phyloP scores from a whole-genome alignment of 1,284 basidiomycete genomes.

The Boletellus deceptivus region DNA sequence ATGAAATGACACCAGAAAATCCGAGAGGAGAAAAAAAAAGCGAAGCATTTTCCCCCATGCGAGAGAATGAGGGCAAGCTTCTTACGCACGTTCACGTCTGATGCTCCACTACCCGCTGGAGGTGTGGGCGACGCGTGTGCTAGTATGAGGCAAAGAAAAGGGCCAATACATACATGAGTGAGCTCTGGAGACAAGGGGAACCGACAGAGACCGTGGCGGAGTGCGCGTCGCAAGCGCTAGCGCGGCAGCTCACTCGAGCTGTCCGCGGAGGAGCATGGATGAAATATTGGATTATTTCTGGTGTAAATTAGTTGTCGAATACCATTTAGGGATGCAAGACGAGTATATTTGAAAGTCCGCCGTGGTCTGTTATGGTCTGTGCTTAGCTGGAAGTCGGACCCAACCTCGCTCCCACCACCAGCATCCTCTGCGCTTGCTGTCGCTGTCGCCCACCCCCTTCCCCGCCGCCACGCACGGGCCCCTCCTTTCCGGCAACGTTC shows the following conservation, averaged over 20 bases:
- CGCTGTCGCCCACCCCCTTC: constrained; percentile 12
- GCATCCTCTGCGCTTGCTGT: constrained; percentile 35
- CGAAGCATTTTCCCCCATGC: constrained; percentile 12
- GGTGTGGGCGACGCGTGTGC: constrained; percentile 23
- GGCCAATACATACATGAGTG: neutral
- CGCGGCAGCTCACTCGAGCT: neutral
- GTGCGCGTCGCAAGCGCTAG: too few species aligned
- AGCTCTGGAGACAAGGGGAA: neutral
- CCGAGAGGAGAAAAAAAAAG: constrained; percentile 9
- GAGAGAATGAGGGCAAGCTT: constrained; percentile 19
- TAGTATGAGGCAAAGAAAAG: constrained; percentile 2
- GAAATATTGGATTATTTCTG: constrained; percentile 16
- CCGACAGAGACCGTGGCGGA: neutral
- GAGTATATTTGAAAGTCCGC: constrained; percentile 30
- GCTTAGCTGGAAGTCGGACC: constrained; percentile 40
- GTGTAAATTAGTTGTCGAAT: constrained; percentile 22
- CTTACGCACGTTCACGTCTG: constrained; percentile 28
- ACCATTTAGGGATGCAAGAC: constrained; percentile 19
- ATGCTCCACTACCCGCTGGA: constrained; percentile 19
- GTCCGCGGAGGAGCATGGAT: constrained; percentile 12
- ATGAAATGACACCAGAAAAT: constrained; percentile 11
- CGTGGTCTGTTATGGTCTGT: constrained; percentile 37
- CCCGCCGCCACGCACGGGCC: constrained; percentile 26
- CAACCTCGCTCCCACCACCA: constrained; percentile 42
- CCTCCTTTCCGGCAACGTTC: constrained; percentile 7